Conservation (phyloP, 306 rosid species). For the Coriaria nepalensis region DNA sequence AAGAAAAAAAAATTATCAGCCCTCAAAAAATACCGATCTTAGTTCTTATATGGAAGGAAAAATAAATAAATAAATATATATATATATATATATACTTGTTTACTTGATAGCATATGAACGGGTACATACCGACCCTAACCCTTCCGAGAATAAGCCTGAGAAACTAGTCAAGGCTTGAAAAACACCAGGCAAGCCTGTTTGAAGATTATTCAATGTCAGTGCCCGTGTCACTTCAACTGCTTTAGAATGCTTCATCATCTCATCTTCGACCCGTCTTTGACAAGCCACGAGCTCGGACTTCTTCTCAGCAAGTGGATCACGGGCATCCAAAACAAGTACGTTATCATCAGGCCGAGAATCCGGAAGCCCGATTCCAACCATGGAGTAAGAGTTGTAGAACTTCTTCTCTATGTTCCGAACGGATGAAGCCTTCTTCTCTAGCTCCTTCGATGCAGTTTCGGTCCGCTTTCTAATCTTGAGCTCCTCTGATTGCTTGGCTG, state of each 20-base stretch:
- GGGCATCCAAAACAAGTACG: conserved; percentile 64
- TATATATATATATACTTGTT: conserved; percentile 15
- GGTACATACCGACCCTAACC: conserved; percentile 62
- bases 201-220: conserved; percentile 83
- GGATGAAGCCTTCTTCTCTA: conserved; percentile 75
- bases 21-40: conserved; percentile 19
- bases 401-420: conserved; percentile 69
- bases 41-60: conserved; percentile 15
- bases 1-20: conserved; percentile 27
- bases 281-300: conserved; percentile 62
- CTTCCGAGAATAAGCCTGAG: conserved; percentile 72
- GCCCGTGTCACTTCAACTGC: conserved; percentile 88
- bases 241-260: conserved; percentile 73
- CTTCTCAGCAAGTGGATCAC: conserved; percentile 88
- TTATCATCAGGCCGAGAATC: conserved; percentile 42
- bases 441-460: conserved; percentile 77
- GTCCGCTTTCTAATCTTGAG: conserved; percentile 68
- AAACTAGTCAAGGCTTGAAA: conserved; percentile 89
- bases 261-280: conserved; percentile 92
- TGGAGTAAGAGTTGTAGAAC: conserved; percentile 76
- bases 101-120: conserved; percentile 72
- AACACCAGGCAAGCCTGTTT: conserved; percentile 95
- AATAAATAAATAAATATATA: conserved; percentile 15
- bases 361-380: conserved; percentile 96
- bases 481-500: conserved; percentile 63